phyloP scores from a whole-genome alignment of 2,329 filamentous ascomycete genomes.

The Leptographium radiaticola region DNA sequence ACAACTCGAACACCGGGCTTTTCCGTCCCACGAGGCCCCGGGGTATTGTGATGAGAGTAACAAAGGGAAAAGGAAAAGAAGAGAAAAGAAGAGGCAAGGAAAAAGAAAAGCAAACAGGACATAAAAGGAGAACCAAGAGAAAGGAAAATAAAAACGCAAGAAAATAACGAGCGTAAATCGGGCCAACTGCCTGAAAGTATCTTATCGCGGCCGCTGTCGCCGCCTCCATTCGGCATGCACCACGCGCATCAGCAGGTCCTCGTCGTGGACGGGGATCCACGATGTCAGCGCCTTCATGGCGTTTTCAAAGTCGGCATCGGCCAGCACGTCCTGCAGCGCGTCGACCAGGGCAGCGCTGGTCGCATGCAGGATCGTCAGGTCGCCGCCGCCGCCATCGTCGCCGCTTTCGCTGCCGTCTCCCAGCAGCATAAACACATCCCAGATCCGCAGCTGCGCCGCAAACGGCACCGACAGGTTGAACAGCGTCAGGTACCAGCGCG shows the following conservation, averaged over 20 bases:
- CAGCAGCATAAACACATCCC: slow-evolving; percentile 95
- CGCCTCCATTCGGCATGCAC: slow-evolving; percentile 76
- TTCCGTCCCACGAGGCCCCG: neutral
- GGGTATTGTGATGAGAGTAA: neutral
- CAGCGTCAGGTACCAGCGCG: slow-evolving; percentile 90
- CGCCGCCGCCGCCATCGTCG: neutral
- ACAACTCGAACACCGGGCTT: neutral
- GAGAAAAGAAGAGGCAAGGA: neutral
- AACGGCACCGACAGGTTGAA: slow-evolving; percentile 98
- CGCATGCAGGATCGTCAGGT: slow-evolving; percentile 76
- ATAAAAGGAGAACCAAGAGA: neutral
- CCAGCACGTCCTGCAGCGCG: slow-evolving; percentile 72
- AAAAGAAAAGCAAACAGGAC: neutral
- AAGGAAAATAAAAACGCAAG: neutral
- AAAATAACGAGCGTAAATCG: neutral
- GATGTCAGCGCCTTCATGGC: slow-evolving; percentile 94
- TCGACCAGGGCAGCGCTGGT: slow-evolving; percentile 83
- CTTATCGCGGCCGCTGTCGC: slow-evolving; percentile 26
- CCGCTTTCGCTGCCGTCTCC: slow-evolving; percentile 39
- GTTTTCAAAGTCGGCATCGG: slow-evolving; percentile 93
- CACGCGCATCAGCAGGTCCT: slow-evolving; percentile 85
- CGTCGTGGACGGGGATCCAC: slow-evolving; percentile 87
- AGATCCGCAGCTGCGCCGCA: slow-evolving; percentile 82
- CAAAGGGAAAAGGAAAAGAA: neutral
- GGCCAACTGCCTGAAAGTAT: too few species aligned